Evolutionary conservation across 495 filamentous ascomycete species (phyloP).

Genomic region (Aspergillus bertholletiae): DNA sequence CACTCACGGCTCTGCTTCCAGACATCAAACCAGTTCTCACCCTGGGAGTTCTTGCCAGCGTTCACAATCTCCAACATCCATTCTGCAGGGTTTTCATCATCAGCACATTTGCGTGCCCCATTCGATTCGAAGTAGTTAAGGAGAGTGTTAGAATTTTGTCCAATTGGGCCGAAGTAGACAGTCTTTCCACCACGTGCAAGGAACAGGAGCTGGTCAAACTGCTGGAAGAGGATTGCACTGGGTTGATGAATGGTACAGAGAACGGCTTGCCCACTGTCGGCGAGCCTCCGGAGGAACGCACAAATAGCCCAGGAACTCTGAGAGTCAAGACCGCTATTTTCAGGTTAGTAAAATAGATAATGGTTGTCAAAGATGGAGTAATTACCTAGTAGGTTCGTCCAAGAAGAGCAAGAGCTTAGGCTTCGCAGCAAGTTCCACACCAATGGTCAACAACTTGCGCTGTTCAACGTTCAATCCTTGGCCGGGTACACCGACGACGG

Average conservation of each 20-base stretch:
- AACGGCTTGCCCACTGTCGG: constrained; percentile 83
- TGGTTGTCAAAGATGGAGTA: neutral
- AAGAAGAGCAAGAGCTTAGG: constrained; percentile 85
- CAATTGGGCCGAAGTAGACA: constrained; percentile 85
- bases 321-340: constrained; percentile 65
- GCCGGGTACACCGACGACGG: constrained; percentile 41
- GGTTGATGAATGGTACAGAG: constrained; percentile 96
- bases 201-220: constrained; percentile 85
- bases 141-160: constrained; percentile 65
- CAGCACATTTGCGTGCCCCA: constrained; percentile 61
- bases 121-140: constrained; percentile 74
- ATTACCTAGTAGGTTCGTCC: constrained; percentile 70
- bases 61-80: constrained; percentile 83
- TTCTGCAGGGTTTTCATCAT: constrained; percentile 76
- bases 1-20: constrained; percentile 74
- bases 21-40: constrained; percentile 67
- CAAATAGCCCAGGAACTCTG: constrained; percentile 85
- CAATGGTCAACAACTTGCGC: constrained; percentile 83
- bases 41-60: constrained; percentile 16
- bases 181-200: constrained; percentile 73
- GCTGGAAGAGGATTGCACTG: constrained; percentile 84
- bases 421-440: constrained; percentile 85
- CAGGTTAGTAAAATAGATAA: neutral
- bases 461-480: constrained; percentile 84
- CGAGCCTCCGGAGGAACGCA: constrained; percentile 73